Percentiles rank a stretch among this genome's conserved stretches.
phyloP scores from a whole-genome alignment of 2,329 filamentous ascomycete species.

The Aspergillus latus region DNA sequence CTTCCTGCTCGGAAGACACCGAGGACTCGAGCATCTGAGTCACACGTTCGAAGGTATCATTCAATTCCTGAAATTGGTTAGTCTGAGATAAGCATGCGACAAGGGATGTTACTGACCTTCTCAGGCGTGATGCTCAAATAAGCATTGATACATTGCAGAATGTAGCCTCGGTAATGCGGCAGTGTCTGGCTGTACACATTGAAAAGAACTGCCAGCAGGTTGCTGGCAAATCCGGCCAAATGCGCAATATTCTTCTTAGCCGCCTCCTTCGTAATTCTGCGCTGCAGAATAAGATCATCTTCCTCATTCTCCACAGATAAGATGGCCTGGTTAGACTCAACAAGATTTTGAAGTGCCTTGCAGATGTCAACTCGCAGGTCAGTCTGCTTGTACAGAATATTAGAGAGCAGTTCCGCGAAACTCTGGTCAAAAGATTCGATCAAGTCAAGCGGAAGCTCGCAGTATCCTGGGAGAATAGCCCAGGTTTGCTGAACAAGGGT shows the following conservation, averaged over 20 bases:
- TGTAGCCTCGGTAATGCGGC: conserved; percentile 84
- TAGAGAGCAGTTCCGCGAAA: conserved; percentile 88
- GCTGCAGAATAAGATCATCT: conserved; percentile 73
- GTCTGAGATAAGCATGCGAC: neutral
- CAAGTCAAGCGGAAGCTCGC: conserved; percentile 83
- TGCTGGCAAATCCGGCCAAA: conserved; percentile 76
- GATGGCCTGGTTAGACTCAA: conserved; percentile 88
- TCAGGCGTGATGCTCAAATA: conserved; percentile 85
- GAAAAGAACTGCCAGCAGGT: conserved; percentile 94
- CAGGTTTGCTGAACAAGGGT: conserved; percentile 94
- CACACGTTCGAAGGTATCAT: conserved; percentile 84
- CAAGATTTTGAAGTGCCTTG: conserved; percentile 77
- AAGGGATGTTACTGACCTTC: conserved; percentile 36
- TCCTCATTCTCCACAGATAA: conserved; percentile 66
- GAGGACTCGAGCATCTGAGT: conserved; percentile 77
- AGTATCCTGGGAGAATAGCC: conserved; percentile 91
- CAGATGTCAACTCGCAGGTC: conserved; percentile 86
- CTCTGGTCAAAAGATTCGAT: conserved; percentile 74
- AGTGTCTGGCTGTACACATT: conserved; percentile 98
- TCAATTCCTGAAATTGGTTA: conserved; percentile 60
- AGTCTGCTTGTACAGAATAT: conserved; percentile 87
- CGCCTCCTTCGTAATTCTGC: conserved; percentile 70
- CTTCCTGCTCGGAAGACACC: conserved; percentile 63
- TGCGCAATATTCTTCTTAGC: conserved; percentile 81
- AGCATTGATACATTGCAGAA: conserved; percentile 90